Evolutionary conservation across 2,329 filamentous ascomycete genomes (phyloP).

Genomic region (Fusarium falciforme): DNA sequence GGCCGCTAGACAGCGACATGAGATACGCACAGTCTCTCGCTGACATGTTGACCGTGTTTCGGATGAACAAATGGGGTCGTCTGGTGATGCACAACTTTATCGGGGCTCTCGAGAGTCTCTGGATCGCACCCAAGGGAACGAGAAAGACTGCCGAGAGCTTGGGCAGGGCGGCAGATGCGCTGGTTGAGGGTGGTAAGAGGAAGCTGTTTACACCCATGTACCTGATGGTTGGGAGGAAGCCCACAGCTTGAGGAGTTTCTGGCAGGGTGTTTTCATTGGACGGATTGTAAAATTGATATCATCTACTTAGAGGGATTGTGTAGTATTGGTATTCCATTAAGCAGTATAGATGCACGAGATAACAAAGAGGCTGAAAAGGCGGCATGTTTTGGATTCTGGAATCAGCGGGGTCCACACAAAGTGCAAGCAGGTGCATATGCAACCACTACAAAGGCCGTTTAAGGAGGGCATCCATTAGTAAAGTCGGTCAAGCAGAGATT

Average conservation of each 20-base stretch:
- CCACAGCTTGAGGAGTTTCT: conserved; percentile 46
- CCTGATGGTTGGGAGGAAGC: conserved; percentile 89
- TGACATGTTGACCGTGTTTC: conserved; percentile 80
- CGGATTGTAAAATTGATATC: neutral
- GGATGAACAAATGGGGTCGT: conserved; percentile 86
- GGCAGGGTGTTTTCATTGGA: neutral
- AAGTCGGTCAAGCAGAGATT: neutral
- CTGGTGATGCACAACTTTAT: conserved; percentile 77
- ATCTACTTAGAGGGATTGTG: neutral
- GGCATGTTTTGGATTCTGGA: neutral
- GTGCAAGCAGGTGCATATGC: neutral
- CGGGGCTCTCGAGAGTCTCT: conserved; percentile 75
- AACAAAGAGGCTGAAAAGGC: neutral
- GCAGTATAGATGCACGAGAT: neutral
- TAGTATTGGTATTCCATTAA: neutral
- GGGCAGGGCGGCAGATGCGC: conserved; percentile 78
- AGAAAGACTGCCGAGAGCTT: conserved; percentile 90
- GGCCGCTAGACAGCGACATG: conserved; percentile 80
- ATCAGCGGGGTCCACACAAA: neutral
- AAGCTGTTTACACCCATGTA: conserved; percentile 98
- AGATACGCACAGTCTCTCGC: conserved; percentile 79
- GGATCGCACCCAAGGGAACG: conserved; percentile 80
- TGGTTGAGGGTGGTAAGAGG: conserved; percentile 84
- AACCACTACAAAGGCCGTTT: neutral
- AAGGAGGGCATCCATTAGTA: neutral